A percentile compares a stretch with the other conserved stretches of the same genome.
Conservation (phyloP, 495 filamentous ascomycete species). For the Penicillium crystallinum region DNA sequence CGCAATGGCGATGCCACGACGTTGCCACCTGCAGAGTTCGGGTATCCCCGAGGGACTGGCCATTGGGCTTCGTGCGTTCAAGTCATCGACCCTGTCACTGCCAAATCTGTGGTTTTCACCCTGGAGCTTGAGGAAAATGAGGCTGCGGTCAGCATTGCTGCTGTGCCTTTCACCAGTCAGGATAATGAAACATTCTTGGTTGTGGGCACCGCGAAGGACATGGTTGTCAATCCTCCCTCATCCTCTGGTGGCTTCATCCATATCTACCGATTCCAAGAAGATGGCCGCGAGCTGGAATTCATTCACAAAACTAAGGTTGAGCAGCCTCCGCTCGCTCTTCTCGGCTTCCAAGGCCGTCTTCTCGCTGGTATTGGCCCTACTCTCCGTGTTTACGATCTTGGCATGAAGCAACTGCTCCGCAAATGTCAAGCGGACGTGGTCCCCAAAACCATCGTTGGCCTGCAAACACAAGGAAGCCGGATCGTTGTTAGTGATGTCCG, state of each 20-base stretch:
- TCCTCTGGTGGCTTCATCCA: conserved; percentile 80
- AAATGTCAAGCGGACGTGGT: conserved; percentile 81
- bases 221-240: conserved; percentile 68
- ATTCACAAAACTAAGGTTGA: conserved; percentile 94
- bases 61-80: conserved; percentile 96
- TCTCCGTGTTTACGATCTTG: conserved; percentile 84
- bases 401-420: conserved; percentile 81
- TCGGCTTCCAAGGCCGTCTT: conserved; percentile 87
- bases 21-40: conserved; percentile 80
- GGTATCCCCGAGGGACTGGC: conserved; percentile 73
- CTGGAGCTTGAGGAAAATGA: conserved; percentile 87
- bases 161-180: conserved; percentile 79
- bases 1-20: conserved; percentile 65
- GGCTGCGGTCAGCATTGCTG: conserved; percentile 78
- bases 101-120: conserved; percentile 65
- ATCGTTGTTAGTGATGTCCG: conserved; percentile 89
- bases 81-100: conserved; percentile 73
- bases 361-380: conserved; percentile 77
- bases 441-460: conserved; percentile 74
- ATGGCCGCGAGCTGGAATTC: conserved; percentile 82
- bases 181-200: conserved; percentile 86
- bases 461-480: conserved; percentile 87
- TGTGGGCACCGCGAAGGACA: conserved; percentile 89
- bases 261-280: conserved; percentile 84
- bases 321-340: conserved; percentile 80